Evolutionary conservation across 2,329 filamentous ascomycete species (phyloP).

Genomic region (Chrysosporium keratinophilum): DNA sequence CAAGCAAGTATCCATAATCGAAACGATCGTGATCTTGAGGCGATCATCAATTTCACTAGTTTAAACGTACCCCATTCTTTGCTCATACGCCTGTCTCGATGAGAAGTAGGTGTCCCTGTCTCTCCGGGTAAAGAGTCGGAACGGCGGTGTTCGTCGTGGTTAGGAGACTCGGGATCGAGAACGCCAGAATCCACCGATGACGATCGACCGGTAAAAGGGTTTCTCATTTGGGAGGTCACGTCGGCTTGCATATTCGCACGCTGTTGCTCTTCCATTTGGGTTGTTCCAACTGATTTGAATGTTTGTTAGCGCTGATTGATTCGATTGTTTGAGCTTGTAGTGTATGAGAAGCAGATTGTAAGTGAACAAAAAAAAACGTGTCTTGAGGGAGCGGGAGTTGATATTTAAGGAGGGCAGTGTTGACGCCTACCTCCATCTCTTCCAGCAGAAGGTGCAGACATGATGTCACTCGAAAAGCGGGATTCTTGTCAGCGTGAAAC

Average conservation of each 20-base stretch:
- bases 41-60: neutral
- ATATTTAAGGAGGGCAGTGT: neutral
- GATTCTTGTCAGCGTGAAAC: neutral
- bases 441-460: conserved; percentile 3
- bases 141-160: neutral
- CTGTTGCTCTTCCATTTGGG: conserved; percentile 3
- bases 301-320: neutral
- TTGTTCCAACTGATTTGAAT: conserved; percentile 1
- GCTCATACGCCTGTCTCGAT: conserved; percentile 28
- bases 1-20: neutral
- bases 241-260: conserved; percentile 1
- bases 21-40: neutral
- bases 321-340: neutral
- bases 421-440: conserved; percentile 1
- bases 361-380: neutral
- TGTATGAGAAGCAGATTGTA: neutral
- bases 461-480: conserved; percentile 7
- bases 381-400: neutral
- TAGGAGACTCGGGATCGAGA: neutral
- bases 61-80: conserved; percentile 25
- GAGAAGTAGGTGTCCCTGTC: neutral
- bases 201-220: conserved; percentile 12
- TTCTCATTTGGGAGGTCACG: neutral
- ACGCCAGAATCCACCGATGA: conserved; percentile 9
- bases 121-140: neutral